Evolutionary conservation across 495 filamentous ascomycete species (phyloP), one percentile per base, ranked within the genome.

Genomic region (Cetradonia linearis): DNA sequence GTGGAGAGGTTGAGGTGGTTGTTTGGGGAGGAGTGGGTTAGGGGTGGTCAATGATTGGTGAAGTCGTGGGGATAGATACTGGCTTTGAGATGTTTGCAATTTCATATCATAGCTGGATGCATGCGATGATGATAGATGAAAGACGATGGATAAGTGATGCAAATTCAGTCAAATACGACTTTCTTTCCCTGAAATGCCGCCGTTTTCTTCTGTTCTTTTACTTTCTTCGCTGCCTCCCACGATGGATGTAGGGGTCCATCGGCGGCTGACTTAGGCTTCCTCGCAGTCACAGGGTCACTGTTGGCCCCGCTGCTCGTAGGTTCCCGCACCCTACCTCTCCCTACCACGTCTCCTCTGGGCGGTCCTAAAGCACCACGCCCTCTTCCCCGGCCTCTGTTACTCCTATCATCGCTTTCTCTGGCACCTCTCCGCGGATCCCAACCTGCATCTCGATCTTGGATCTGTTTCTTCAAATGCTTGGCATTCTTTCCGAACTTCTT

Each of bases 141-240:
- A 46, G 55, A 42, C 1, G 18, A 42, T 42, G n/a, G 36, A 10
- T 5, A 23, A 53, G 33, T 33, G 50, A 54, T 3, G 1, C 2
- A 20, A 14, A 8, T 14, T 71, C 66, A 96, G 72, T 95, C 89
- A 76, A 98, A 98, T 0, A 81, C 80, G 55, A 95, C 83, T 77
- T 96, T 97, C 79, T 86, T 93, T 47, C 93, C 94, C 69, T 86
- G 71, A 65, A 93, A 95, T 10, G 79, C 74, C 40, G 82, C 81
- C 27, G 72, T 76, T 64, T 77, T 71, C 64, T 79, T 81, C 68
- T 77, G 69, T 72, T 91, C 88, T 72, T 97, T 96, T 18, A 83
- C 86, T 73, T 85, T 85, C 76, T 83, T 87, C 47, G 85, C 88
- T 8, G 93, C 93, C 72, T 89, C 86, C 93, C 93, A 98, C 56